phyloP scores from a whole-genome alignment of 257 asterid species.

The Ilex asprella region DNA sequence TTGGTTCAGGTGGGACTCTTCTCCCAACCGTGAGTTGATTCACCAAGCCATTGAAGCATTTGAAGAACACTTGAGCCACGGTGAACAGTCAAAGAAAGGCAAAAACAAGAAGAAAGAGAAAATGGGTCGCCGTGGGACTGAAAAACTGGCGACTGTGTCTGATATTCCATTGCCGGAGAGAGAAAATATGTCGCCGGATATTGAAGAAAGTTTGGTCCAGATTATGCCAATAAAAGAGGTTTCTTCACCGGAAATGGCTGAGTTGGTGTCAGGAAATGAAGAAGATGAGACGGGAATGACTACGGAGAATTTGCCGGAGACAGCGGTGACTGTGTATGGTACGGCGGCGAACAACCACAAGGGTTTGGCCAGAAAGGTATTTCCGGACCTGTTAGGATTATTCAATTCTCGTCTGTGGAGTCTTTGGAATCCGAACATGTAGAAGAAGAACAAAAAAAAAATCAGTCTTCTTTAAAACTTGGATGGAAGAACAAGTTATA shows the following conservation, averaged over 20 bases:
- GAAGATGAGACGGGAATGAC: background rate
- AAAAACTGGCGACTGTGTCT: background rate
- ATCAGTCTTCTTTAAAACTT: slow-evolving; percentile 7
- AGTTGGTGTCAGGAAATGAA: background rate
- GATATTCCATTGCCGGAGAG: slow-evolving; percentile 13
- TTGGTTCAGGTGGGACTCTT: slow-evolving; percentile 77
- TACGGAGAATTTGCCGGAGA: slow-evolving; percentile 23
- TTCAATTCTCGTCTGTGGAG: slow-evolving; percentile 77
- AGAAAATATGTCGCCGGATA: slow-evolving; percentile 4
- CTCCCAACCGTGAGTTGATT: slow-evolving; percentile 66
- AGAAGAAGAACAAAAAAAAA: background rate
- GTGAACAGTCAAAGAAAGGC: slow-evolving; percentile 14
- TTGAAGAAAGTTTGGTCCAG: background rate
- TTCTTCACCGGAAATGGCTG: slow-evolving; percentile 1
- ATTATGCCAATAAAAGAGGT: background rate
- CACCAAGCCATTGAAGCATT: slow-evolving; percentile 73
- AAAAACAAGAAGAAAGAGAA: slow-evolving; percentile 37
- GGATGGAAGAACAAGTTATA: background rate
- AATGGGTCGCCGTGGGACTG: slow-evolving; percentile 30
- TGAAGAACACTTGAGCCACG: slow-evolving; percentile 53
- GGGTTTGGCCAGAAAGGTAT: slow-evolving; percentile 71
- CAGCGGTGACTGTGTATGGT: slow-evolving; percentile 3
- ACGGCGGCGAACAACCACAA: slow-evolving; percentile 32
- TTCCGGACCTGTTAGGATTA: slow-evolving; percentile 90
- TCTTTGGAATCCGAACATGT: slow-evolving; percentile 85